Evolutionary conservation across 768 basidiomycete genomes (phyloP).

Genomic region (Sistotremastrum niveocremeum): DNA sequence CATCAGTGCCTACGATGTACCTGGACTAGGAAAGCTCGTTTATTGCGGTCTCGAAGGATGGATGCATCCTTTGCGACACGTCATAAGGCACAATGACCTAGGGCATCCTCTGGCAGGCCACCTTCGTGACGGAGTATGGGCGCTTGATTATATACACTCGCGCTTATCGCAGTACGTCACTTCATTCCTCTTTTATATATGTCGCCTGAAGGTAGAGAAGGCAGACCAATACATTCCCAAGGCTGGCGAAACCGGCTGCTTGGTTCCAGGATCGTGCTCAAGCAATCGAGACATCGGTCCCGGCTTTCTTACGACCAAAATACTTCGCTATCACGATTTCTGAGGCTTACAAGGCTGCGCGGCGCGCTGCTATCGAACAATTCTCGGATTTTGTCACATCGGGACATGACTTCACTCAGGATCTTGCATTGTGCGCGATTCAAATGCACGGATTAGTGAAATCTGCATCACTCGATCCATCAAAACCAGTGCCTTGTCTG

Average conservation of each 20-base stretch:
- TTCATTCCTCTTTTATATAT: background rate
- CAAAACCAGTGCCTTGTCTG: slow-evolving; percentile 57
- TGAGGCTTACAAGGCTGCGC: slow-evolving; percentile 85
- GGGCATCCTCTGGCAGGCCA: slow-evolving; percentile 87
- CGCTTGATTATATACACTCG: slow-evolving; percentile 72
- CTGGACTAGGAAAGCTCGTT: slow-evolving; percentile 55
- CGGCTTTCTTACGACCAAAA: slow-evolving; percentile 87
- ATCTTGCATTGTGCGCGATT: slow-evolving; percentile 70
- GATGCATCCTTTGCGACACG: slow-evolving; percentile 78
- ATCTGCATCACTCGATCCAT: slow-evolving; percentile 80
- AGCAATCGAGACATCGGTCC: slow-evolving; percentile 54
- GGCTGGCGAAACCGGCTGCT: slow-evolving; percentile 50
- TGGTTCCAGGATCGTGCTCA: slow-evolving; percentile 91
- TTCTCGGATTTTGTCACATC: slow-evolving; percentile 74
- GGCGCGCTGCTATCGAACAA: slow-evolving; percentile 72
- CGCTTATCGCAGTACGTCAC: slow-evolving; percentile 55
- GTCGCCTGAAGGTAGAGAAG: slow-evolving; percentile 31
- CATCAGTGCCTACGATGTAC: slow-evolving; percentile 74
- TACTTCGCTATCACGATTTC: slow-evolving; percentile 90
- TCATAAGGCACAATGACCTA: slow-evolving; percentile 85
- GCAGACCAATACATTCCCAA: slow-evolving; percentile 44
- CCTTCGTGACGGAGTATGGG: slow-evolving; percentile 81
- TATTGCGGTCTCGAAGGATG: slow-evolving; percentile 97
- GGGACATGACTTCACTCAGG: slow-evolving; percentile 83
- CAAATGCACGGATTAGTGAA: slow-evolving; percentile 88